These are phyloP conservation scores for Nicotiana tomentosiformis DNA, from an alignment of 257 asterid genomes.

Conservation along the genomic window DNA sequence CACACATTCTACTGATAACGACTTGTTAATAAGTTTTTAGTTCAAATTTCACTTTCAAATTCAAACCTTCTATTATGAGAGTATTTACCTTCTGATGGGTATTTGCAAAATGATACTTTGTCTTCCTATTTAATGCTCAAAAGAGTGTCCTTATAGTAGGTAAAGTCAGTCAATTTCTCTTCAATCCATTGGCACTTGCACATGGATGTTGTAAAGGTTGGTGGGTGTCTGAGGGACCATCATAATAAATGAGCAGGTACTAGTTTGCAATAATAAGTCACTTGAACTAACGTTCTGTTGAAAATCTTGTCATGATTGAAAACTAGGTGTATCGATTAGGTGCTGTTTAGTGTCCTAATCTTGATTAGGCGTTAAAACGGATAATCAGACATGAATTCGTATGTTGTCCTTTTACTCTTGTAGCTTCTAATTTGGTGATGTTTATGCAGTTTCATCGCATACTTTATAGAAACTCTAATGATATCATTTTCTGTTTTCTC, in stretches of 20 bases:
- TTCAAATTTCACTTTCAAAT: constrained; percentile 1
- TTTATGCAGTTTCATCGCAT: not conserved
- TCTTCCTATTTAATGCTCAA: not conserved
- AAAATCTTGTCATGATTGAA: not conserved
- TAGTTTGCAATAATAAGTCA: not conserved
- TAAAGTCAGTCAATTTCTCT: not conserved
- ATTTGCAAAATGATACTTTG: not conserved
- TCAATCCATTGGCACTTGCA: not conserved
- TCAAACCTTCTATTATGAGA: not conserved
- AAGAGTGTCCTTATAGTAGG: not conserved
- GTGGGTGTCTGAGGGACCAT: not conserved
- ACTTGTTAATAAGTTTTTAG: not conserved
- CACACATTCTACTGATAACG: not conserved
- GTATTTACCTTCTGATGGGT: not conserved
- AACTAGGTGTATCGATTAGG: not conserved
- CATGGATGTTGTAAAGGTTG: not conserved
- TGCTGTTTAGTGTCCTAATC: not conserved
- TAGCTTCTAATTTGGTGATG: not conserved
- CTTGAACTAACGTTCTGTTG: not conserved
- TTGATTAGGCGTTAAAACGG: not conserved
- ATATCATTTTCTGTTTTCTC: not conserved
- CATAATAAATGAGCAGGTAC: not conserved
- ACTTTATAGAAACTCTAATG: not conserved
- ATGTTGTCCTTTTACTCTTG: not conserved
- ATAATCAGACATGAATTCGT: not conserved